These are phyloP conservation scores for Guadua angustifolia DNA, from an alignment of 176 grass and related monocot genomes.

Conservation along the genomic window DNA sequence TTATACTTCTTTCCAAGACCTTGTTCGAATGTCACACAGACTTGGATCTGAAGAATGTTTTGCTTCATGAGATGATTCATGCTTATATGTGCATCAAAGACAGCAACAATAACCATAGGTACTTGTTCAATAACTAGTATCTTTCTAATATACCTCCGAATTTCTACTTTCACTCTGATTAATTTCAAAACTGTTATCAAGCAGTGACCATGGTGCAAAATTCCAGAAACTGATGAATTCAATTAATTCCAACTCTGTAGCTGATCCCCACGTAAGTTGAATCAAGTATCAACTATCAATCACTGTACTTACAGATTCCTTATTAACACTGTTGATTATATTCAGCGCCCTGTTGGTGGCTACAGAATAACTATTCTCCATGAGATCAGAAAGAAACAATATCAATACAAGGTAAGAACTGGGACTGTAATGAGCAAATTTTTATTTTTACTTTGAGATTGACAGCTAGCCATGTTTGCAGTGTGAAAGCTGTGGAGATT, in stretches of 20 bases:
- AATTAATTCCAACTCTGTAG: constrained; percentile 53
- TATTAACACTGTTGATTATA: constrained; percentile 42
- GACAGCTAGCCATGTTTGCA: constrained; percentile 44
- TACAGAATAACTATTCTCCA: constrained; percentile 54
- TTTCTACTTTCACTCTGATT: constrained; percentile 36
- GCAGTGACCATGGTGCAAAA: constrained; percentile 64
- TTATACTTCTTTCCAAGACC: constrained; percentile 61
- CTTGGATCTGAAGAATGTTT: constrained; percentile 62
- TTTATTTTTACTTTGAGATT: constrained; percentile 35
- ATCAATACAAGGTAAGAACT: constrained; percentile 50
- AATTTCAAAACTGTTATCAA: constrained; percentile 37
- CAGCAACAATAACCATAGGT: constrained; percentile 57
- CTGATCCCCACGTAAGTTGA: constrained; percentile 60
- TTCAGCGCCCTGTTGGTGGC: constrained; percentile 67
- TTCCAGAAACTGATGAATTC: constrained; percentile 63
- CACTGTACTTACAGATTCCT: constrained; percentile 12
- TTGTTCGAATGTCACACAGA: constrained; percentile 34
- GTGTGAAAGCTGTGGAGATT: constrained; percentile 63
- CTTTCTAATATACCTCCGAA: background rate
- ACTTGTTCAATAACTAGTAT: constrained; percentile 1
- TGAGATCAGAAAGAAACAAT: constrained; percentile 47
- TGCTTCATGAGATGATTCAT: constrained; percentile 92
- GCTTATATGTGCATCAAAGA: constrained; percentile 67
- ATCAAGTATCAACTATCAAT: constrained; percentile 5
- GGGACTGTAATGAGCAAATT: constrained; percentile 27